Evolutionary conservation across 495 filamentous ascomycete genomes (phyloP).

Genomic region (Barbatosphaeria neglecta): DNA sequence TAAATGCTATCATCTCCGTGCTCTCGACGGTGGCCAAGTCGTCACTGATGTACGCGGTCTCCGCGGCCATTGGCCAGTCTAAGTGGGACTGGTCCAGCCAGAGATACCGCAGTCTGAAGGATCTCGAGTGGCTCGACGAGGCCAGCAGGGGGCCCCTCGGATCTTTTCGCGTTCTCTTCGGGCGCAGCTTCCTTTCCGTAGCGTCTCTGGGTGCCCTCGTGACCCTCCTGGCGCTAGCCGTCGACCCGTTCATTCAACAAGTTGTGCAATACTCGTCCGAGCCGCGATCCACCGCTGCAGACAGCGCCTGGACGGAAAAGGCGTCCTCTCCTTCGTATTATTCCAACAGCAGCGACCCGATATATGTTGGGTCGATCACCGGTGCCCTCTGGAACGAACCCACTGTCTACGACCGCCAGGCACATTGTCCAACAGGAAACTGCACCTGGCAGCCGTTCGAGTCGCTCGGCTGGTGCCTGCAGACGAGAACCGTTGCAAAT

Average conservation of each 20-base stretch:
- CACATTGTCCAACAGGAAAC: not conserved
- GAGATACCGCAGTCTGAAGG: not conserved
- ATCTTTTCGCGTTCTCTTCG: not conserved
- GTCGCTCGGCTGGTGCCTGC: not conserved
- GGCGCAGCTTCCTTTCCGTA: not conserved
- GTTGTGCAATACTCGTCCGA: not conserved
- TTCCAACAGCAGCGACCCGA: not conserved
- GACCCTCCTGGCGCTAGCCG: not conserved
- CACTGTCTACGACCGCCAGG: not conserved
- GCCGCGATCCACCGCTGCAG: not conserved
- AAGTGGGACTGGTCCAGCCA: not conserved
- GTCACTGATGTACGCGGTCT: not conserved
- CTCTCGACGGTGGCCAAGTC: constrained; percentile 20
- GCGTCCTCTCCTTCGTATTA: too few species aligned
- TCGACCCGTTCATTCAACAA: not conserved
- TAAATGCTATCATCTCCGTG: constrained; percentile 26
- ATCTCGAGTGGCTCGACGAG: not conserved
- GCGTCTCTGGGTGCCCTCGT: not conserved
- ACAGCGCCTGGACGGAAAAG: too few species aligned
- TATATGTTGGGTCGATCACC: not conserved
- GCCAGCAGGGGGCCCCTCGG: not conserved
- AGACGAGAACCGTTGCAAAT: not conserved
- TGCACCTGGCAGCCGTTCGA: not conserved
- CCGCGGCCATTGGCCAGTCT: not conserved
- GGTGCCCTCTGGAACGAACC: not conserved